These are phyloP conservation scores for Endothia cerciana DNA, from an alignment of 2,329 filamentous ascomycete genomes.

Conservation along the genomic window DNA sequence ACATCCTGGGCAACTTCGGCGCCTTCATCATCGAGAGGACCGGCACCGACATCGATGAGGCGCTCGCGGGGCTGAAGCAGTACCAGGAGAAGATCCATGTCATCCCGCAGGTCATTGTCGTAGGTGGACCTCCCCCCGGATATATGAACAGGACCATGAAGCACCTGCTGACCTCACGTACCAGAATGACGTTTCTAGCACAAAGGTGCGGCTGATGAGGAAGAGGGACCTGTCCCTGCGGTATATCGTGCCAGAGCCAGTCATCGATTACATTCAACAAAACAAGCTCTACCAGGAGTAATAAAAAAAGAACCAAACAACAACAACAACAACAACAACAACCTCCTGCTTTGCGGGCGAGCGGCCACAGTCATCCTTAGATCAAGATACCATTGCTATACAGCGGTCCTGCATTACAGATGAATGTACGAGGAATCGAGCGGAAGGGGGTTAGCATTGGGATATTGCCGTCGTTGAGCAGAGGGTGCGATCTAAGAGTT, in stretches of 20 bases:
- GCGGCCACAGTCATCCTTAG: neutral
- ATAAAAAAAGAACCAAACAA: no score
- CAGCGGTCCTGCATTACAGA: constrained; percentile 1
- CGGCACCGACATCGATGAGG: constrained; percentile 87
- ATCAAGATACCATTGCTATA: constrained; percentile 18
- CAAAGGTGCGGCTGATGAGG: constrained; percentile 42
- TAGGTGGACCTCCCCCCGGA: constrained; percentile 66
- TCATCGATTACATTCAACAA: constrained; percentile 74
- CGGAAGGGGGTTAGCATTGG: neutral
- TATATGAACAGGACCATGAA: neutral
- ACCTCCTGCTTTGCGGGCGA: neutral
- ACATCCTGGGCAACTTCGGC: constrained; percentile 83
- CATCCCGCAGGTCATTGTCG: constrained; percentile 82
- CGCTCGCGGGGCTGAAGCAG: constrained; percentile 76
- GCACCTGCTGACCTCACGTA: neutral
- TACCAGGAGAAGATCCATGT: constrained; percentile 88
- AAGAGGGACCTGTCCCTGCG: constrained; percentile 81
- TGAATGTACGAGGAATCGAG: neutral
- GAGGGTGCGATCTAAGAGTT: neutral
- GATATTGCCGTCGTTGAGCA: neutral
- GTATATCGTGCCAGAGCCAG: constrained; percentile 73
- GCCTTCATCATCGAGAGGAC: constrained; percentile 86
- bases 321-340: no score
- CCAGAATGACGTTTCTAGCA: constrained; percentile 68
- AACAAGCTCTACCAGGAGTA: constrained; percentile 65